phyloP scores from a whole-genome alignment of 2,329 filamentous ascomycete genomes.

The Biscogniauxia sp. region DNA sequence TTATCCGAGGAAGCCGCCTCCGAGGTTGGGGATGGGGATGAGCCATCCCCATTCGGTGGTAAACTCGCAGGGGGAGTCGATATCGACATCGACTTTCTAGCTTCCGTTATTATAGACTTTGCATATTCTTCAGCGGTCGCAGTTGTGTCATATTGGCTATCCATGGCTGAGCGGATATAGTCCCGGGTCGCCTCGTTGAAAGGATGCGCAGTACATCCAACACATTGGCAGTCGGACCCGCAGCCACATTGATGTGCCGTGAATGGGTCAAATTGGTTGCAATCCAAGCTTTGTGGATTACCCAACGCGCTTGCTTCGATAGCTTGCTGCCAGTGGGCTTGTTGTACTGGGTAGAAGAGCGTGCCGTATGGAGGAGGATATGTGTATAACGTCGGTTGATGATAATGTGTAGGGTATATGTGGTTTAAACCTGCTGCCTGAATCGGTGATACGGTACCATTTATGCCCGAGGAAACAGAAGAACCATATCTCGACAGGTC shows the following conservation, averaged over 20 bases:
- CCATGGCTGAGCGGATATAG: constrained; percentile 29
- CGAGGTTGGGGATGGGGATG: constrained; percentile 42
- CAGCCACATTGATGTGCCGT: constrained; percentile 56
- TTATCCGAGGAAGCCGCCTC: constrained; percentile 46
- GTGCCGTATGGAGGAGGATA: constrained; percentile 16
- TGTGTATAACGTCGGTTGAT: constrained; percentile 14
- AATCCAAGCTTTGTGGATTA: too few relatives aligned
- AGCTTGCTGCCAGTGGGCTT: constrained; percentile 25
- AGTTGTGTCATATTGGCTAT: constrained; percentile 38
- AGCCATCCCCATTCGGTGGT: constrained; percentile 48
- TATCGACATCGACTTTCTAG: background rate
- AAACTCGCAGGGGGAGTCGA: constrained; percentile 6
- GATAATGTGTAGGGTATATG: constrained; percentile 14
- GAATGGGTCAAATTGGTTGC: constrained; percentile 6
- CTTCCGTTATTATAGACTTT: background rate
- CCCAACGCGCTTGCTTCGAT: constrained; percentile 14
- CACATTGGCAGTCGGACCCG: constrained; percentile 64
- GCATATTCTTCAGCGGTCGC: background rate
- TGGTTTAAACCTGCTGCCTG: constrained; percentile 7
- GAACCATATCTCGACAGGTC: constrained; percentile 18
- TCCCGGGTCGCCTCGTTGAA: constrained; percentile 62
- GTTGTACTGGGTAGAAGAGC: constrained; percentile 22
- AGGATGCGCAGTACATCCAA: constrained; percentile 66
- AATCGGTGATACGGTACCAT: constrained; percentile 10
- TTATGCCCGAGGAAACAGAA: constrained; percentile 9